Base-by-base conservation (phyloP, 176 grass and related monocot species). In the Cocos nucifera region DNA sequence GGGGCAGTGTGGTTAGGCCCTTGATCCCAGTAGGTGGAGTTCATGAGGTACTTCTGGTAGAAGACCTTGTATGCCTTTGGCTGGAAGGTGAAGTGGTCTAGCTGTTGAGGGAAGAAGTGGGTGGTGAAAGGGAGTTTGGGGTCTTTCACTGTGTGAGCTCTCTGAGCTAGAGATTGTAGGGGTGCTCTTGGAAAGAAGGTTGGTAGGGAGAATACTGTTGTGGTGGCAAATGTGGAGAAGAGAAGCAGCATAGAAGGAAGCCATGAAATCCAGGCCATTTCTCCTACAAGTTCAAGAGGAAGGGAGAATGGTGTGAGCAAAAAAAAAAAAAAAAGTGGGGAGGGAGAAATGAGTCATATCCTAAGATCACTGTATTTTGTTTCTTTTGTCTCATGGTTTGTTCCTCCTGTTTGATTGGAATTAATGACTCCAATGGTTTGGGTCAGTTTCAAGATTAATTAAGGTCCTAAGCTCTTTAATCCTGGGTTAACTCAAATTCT, bases 21-120 rank as follows among this genome's bases (percentile, higher is more conserved):
- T 7, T 74, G 56, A 17, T 69, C 63, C 92, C 87, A 97, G 75
- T 70, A 83, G 19, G 84, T 85, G 64, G 85, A 74, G 84, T 97
- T 88, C 57, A 91, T 22, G 62, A 97, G 87, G 81, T 88, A 91
- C 75, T 97, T 97, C 4, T 98, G 93, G 66, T 59, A 55, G 73
- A 97, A 97, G 52, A 78, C 3, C 14, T 4, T 55, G 18, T 76
- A 87, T 48, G 92, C 35, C 55, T 88, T 75, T 51, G 92, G 92
- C 52, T 54, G 82, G 83, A 97, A 97, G 69, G 87, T 91, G 87
- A 97, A 97, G 80, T 97, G 92, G 75, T 97, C 92, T 50, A 97
- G 76, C 70, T 88, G 79, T 77, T 97, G 92, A 52, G 76, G 72
- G 76, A 91, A 97, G 84, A 78, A 91, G 76, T 88, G 87, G 32